These are phyloP conservation scores for Plasmodium chabaudi DNA, from an alignment of 169 alveolate species.

Conservation along the genomic window DNA sequence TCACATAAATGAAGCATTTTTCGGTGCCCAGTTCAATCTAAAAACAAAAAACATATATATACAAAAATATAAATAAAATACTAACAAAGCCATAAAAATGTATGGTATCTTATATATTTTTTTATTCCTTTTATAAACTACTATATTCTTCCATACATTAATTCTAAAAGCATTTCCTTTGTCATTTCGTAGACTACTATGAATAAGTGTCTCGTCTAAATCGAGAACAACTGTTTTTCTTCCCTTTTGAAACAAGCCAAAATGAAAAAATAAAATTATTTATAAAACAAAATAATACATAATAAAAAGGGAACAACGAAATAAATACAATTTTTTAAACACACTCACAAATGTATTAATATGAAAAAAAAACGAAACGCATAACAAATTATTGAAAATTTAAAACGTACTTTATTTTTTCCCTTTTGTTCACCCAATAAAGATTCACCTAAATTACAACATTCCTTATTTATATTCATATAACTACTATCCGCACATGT, in stretches of 20 bases:
- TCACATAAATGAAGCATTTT: constrained; percentile 83
- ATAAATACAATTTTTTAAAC: neutral
- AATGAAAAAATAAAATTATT: neutral
- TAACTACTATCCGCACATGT: neutral
- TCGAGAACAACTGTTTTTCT: constrained; percentile 84
- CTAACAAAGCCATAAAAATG: neutral
- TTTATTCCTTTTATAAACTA: too few relatives aligned
- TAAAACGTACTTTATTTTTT: constrained; percentile 30
- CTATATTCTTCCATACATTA: constrained; percentile 21
- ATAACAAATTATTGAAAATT: neutral
- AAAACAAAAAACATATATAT: neutral
- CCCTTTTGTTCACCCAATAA: constrained; percentile 53
- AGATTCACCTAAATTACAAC: constrained; percentile 3
- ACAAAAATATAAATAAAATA: constrained; percentile 1
- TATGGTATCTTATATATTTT: neutral
- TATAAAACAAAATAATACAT: neutral
- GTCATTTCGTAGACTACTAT: constrained; percentile 78
- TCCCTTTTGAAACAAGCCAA: constrained; percentile 66
- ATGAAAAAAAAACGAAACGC: neutral
- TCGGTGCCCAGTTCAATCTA: constrained; percentile 85
- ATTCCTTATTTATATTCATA: constrained; percentile 10
- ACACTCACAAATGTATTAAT: neutral
- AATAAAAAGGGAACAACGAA: neutral
- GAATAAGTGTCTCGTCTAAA: constrained; percentile 86
- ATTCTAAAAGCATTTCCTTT: constrained; percentile 78